phyloP scores from a whole-genome alignment of 1,139 yeast genomes.

The Diutina pseudorugosa region DNA sequence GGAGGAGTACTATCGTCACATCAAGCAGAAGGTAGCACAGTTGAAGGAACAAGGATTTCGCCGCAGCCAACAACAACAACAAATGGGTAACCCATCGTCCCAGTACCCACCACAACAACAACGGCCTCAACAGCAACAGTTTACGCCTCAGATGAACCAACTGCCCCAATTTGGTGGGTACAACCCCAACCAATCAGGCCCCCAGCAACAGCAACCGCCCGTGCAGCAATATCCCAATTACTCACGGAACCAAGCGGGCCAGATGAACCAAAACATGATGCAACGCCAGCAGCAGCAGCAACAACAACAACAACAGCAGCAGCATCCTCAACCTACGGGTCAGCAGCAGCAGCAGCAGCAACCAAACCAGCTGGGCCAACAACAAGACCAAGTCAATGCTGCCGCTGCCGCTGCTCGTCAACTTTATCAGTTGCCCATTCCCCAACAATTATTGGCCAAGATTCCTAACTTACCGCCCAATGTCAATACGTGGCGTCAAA shows the following conservation, averaged over 20 bases:
- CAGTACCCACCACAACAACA: constrained; percentile 5
- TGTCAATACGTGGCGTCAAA: constrained; percentile 73
- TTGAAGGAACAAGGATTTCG: neutral
- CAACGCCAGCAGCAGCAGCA: neutral
- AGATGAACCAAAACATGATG: neutral
- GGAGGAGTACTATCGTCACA: constrained; percentile 1
- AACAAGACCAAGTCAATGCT: neutral
- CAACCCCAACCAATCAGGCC: neutral
- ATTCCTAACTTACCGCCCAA: constrained; percentile 79
- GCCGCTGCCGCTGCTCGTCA: constrained; percentile 25
- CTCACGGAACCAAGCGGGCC: neutral
- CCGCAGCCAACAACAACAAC: neutral
- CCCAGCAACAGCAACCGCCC: neutral
- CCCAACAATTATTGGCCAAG: constrained; percentile 54
- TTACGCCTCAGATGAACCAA: neutral
- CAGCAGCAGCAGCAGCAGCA: constrained; percentile 1
- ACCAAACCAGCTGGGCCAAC: constrained; percentile 10
- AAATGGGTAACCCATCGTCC: constrained; percentile 3
- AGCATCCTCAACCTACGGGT: neutral
- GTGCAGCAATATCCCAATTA: neutral
- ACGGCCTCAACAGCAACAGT: neutral
- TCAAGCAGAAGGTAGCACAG: constrained; percentile 2
- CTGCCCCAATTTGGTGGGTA: neutral
- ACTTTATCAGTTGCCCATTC: constrained; percentile 50
- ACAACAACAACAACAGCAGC: neutral